phyloP scores from a whole-genome alignment of 2,329 filamentous ascomycete species.

The Aspergillus novoparasiticus region DNA sequence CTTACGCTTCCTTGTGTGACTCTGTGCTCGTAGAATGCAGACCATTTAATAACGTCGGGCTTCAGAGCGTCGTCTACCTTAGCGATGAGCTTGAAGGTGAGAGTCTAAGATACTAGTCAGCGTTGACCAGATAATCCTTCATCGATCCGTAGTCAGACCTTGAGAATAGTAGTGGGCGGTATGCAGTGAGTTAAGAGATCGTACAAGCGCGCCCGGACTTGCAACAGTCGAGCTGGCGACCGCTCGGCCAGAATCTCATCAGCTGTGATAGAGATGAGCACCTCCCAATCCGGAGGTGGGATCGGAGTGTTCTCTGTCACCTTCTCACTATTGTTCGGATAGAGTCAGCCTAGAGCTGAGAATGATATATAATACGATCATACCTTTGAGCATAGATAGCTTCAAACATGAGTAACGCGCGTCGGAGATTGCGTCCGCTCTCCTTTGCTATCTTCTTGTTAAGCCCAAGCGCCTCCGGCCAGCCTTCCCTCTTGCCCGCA shows the following conservation, averaged over 20 bases:
- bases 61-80: slow-evolving; percentile 88
- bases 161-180: slow-evolving; percentile 88
- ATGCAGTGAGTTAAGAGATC: slow-evolving; percentile 97
- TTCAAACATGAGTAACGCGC: slow-evolving; percentile 94
- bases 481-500: slow-evolving; percentile 78
- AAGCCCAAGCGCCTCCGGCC: slow-evolving; percentile 73
- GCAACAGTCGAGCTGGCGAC: slow-evolving; percentile 82
- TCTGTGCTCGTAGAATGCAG: slow-evolving; percentile 94
- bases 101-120: slow-evolving; percentile 54
- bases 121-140: not conserved
- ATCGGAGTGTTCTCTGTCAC: slow-evolving; percentile 85
- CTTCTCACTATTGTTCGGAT: slow-evolving; percentile 67
- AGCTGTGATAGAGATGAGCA: slow-evolving; percentile 84
- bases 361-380: slow-evolving; percentile 31
- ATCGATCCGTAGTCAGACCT: slow-evolving; percentile 49
- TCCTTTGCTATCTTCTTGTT: slow-evolving; percentile 86
- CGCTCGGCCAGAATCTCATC: slow-evolving; percentile 91
- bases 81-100: slow-evolving; percentile 89
- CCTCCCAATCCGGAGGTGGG: slow-evolving; percentile 95
- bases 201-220: slow-evolving; percentile 92
- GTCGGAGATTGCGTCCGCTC: slow-evolving; percentile 85
- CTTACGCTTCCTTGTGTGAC: slow-evolving; percentile 76
- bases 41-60: slow-evolving; percentile 91
- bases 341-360: slow-evolving; percentile 1
- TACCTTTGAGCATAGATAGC: slow-evolving; percentile 97